Evolutionary conservation across 108 stramenopile species (phyloP).

Genomic region (Aurantiochytrium sp.): DNA sequence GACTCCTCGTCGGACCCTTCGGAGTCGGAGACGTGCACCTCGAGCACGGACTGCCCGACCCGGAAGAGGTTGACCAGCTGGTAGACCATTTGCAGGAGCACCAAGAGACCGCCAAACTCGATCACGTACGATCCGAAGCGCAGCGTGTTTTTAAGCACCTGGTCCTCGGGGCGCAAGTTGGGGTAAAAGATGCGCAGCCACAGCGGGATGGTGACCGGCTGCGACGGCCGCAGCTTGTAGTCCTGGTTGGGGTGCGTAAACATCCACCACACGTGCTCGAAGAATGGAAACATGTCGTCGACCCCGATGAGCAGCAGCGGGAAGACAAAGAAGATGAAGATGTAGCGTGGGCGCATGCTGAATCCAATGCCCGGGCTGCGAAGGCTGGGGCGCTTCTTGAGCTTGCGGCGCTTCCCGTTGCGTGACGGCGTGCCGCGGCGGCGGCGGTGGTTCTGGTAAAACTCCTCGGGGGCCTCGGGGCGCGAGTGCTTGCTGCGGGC

Average conservation of each 20-base stretch:
- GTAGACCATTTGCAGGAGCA: neutral
- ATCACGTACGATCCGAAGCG: neutral
- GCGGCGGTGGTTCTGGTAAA: too few relatives aligned
- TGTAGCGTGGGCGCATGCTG: neutral
- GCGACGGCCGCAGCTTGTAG: neutral
- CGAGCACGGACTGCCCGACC: neutral
- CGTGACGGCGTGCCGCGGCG: neutral
- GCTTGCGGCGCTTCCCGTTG: neutral
- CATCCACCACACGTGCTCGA: neutral
- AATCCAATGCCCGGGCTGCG: neutral
- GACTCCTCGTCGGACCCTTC: neutral
- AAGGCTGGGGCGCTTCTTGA: neutral
- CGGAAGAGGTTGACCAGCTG: neutral
- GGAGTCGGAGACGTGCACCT: neutral
- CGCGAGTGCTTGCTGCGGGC: neutral
- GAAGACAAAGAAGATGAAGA: neutral
- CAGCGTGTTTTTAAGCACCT: neutral
- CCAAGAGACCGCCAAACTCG: neutral
- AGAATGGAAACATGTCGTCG: neutral
- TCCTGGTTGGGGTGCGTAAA: neutral
- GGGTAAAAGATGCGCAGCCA: neutral
- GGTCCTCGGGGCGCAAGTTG: neutral
- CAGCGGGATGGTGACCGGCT: neutral
- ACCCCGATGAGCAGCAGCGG: neutral
- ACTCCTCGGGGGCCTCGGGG: neutral